A percentile compares a stretch with the other conserved stretches of the same genome.
Conservation (phyloP, 1,284 basidiomycete genomes). For the Sporisorium iseilematis-ciliati region DNA sequence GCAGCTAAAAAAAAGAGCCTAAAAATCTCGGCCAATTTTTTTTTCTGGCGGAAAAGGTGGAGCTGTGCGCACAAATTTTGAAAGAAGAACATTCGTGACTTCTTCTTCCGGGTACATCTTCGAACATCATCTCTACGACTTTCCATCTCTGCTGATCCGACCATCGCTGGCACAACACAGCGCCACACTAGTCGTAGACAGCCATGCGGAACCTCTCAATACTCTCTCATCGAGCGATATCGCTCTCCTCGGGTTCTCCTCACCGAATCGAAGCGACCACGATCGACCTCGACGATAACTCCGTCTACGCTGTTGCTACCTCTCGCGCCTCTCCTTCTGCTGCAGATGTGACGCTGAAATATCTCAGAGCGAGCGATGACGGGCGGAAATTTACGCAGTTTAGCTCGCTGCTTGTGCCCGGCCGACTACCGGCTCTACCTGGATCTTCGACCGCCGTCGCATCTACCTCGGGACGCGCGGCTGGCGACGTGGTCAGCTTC, state of each 20-base stretch:
- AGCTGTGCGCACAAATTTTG: conserved; percentile 9
- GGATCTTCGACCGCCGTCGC: conserved; percentile 31
- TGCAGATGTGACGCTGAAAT: conserved; percentile 33
- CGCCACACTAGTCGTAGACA: neutral
- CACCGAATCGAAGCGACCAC: conserved; percentile 38
- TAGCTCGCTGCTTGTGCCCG: conserved; percentile 38
- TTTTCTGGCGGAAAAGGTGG: conserved; percentile 5
- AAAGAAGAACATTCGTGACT: neutral
- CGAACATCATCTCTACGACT: neutral
- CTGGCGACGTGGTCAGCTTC: conserved; percentile 48
- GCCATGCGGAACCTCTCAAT: conserved; percentile 46
- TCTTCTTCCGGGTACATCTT: neutral
- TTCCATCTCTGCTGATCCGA: neutral
- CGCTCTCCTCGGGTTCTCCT: conserved; percentile 18
- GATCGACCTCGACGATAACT: conserved; percentile 38
- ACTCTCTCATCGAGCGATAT: conserved; percentile 40
- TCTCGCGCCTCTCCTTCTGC: conserved; percentile 31
- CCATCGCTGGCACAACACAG: neutral
- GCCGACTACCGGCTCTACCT: conserved; percentile 18
- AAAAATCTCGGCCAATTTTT: neutral
- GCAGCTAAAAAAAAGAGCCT: neutral
- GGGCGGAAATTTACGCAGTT: conserved; percentile 13
- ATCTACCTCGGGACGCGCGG: conserved; percentile 17
- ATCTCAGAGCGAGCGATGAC: conserved; percentile 11
- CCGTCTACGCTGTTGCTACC: conserved; percentile 44